A percentile compares a stretch with the other conserved stretches of the same genome.
Conservation (phyloP, 345 rosid species). For the Populus simonii region DNA sequence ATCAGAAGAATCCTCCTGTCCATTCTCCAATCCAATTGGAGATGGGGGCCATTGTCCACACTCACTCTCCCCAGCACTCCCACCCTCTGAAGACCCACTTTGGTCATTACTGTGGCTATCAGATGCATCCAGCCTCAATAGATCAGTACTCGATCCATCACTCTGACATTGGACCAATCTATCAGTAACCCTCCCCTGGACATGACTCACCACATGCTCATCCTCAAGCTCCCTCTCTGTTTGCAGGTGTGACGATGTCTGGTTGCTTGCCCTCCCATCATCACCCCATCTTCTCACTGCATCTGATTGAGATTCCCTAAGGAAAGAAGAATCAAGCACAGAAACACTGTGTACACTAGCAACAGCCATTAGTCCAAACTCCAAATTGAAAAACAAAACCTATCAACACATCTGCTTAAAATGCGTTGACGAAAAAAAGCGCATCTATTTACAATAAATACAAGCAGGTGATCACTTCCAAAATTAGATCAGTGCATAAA, state of each 20-base stretch:
- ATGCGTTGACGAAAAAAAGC: constrained; percentile 14
- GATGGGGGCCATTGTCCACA: constrained; percentile 55
- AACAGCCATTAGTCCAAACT: constrained; percentile 57
- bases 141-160: constrained; percentile 34
- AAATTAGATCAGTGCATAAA: constrained; percentile 30
- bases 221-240: constrained; percentile 93
- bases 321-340: constrained; percentile 66
- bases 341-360: constrained; percentile 79
- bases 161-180: constrained; percentile 43
- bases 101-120: constrained; percentile 40
- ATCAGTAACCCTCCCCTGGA: constrained; percentile 52
- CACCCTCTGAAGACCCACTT: constrained; percentile 41
- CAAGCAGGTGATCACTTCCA: constrained; percentile 30
- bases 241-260: constrained; percentile 70
- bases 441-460: constrained; percentile 36
- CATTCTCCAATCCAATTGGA: constrained; percentile 47
- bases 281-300: constrained; percentile 46
- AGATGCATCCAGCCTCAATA: constrained; percentile 35
- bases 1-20: constrained; percentile 56
- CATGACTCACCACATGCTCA: constrained; percentile 66
- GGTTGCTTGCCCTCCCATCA: constrained; percentile 60
- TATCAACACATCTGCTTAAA: constrained; percentile 46
- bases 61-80: constrained; percentile 45
- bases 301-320: constrained; percentile 61
- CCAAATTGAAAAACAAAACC: constrained; percentile 16